Base-by-base conservation (phyloP, 2,329 filamentous ascomycete genomes). In the Polychaeton citri region DNA sequence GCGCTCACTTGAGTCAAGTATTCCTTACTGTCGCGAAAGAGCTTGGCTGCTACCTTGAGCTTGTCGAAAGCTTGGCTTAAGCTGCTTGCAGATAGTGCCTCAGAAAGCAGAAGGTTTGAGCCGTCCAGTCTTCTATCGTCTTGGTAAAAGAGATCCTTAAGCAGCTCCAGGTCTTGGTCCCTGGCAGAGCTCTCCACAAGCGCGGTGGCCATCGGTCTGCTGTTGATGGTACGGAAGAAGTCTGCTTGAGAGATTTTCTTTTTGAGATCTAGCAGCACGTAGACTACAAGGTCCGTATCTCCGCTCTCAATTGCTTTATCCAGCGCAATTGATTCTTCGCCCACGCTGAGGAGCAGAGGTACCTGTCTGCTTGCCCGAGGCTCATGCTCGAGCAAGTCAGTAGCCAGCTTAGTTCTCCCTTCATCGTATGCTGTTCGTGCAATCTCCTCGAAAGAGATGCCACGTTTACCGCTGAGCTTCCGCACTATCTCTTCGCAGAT, bases 61-160 rank as follows among this genome's bases (percentile, higher is more conserved):
- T 95, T 96, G 57, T 96, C 90, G 2, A 74, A 71, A 4, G 82
- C 72, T 1, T 76, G 78, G 21, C 77, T 70, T 18, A 76, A 66
- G 43, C 81, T 76, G 1, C 76, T 69, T 52, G 90, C 82, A 4
- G 70, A 63, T 6, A 98, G 66, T 1, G 87, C 83, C 60, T 98
- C 88, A 15, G 76, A 75, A 10, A 98, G 66, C 40, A 96, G 81
- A 2, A 98, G 76, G 39, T 85, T 81, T 0, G 88, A 82, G 3
- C 90, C 86, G 45, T 96, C 90, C 4, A 86, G 66, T 3, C 87
- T 76, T 4, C 88, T 76, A 55, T 98, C 90, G 50, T 96, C 90
- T 61, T 96, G 90, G 56, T 98, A 98, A 63, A 90, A 98, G 3
- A 98, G 67, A 53, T 96, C 90, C 52, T 96, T 98, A 18, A 98